These are phyloP conservation scores for Crithidia acanthocephali DNA, from an alignment of 208 protist genomes.

Conservation along the genomic window DNA sequence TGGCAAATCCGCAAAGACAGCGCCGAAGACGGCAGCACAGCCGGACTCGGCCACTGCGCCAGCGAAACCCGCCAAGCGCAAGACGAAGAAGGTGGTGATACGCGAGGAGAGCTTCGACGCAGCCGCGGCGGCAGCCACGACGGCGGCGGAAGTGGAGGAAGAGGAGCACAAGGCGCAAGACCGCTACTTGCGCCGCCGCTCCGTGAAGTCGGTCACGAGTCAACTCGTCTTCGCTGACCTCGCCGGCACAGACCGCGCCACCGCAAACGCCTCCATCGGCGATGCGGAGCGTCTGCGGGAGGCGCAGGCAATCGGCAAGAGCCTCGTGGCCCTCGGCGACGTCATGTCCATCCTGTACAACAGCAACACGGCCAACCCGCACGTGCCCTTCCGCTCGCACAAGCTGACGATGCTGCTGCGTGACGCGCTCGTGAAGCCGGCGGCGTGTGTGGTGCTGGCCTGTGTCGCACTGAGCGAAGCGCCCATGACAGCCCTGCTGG, in stretches of 20 bases:
- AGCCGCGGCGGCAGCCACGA: neutral
- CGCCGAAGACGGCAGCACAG: neutral
- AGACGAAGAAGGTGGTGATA: neutral
- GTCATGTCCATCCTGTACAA: conserved; percentile 50
- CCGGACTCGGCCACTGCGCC: neutral
- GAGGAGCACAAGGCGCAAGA: conserved; percentile 7
- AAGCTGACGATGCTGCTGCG: conserved; percentile 19
- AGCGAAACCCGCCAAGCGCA: neutral
- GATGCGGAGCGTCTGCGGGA: conserved; percentile 41
- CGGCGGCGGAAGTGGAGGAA: neutral
- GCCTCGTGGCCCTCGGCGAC: conserved; percentile 61
- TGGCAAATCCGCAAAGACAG: neutral
- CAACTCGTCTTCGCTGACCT: conserved; percentile 82
- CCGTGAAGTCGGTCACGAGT: conserved; percentile 20
- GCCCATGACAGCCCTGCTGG: conserved; percentile 10
- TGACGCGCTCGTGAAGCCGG: conserved; percentile 6
- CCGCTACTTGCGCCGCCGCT: neutral
- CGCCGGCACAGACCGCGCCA: conserved; percentile 69
- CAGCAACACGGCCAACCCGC: neutral
- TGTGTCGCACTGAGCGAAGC: conserved; percentile 19
- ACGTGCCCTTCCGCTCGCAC: conserved; percentile 20
- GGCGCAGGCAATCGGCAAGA: conserved; percentile 56
- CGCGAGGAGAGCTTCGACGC: neutral
- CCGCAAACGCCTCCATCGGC: conserved; percentile 36
- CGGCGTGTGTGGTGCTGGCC: conserved; percentile 9